Evolutionary conservation across 495 filamentous ascomycete genomes (phyloP), one percentile per base, ranked within the genome.

Genomic region (Talaromyces proteolyticus): DNA sequence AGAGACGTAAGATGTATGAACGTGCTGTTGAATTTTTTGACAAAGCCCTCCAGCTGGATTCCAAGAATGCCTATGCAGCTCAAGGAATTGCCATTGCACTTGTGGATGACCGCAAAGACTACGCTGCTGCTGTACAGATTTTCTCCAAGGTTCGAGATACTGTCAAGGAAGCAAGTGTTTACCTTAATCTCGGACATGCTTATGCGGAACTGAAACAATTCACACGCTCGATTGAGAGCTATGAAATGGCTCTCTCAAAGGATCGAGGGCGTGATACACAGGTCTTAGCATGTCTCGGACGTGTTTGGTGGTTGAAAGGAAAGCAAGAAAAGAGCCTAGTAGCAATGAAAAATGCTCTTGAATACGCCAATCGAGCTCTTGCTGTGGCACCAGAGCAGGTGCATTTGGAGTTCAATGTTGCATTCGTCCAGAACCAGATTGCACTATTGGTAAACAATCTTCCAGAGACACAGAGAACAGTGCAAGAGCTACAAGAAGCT

Each of bases 21-120:
- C 88, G 87, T 50, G 92, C 93, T 2, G 91, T 97, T 10, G 94
- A 96, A 62, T 97, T 97, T 72, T 98, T 95, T 62, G 94, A 97
- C 63, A 98, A 98, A 69, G 92, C 90, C 20, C 70, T 98, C 14
- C 90, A 93, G 60, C 71, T 97, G 3, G 93, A 98, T 58, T 81
- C 88, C 1, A 88, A 84, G 66, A 97, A 97, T 54, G 93, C 94
- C 1, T 94, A 95, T 59, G 93, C 93, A 0, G 93, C 94, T 10
- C 94, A 98, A 59, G 93, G 94, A 25, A 84, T 97, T 53, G 93
- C 86, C 6, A 97, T 98, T 57, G 89, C 93, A 3, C 74, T 97
- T 40, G 79, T 93, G 0, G 93, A 98, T 61, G 94, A 97, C 62
- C 89, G 85, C 70, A 94, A 89, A 62, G 89, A 96, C 56, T 80